Evolutionary conservation across 1,284 basidiomycete species (phyloP), one percentile per base, ranked within the genome.

Genomic region (Tilletia walkeri): DNA sequence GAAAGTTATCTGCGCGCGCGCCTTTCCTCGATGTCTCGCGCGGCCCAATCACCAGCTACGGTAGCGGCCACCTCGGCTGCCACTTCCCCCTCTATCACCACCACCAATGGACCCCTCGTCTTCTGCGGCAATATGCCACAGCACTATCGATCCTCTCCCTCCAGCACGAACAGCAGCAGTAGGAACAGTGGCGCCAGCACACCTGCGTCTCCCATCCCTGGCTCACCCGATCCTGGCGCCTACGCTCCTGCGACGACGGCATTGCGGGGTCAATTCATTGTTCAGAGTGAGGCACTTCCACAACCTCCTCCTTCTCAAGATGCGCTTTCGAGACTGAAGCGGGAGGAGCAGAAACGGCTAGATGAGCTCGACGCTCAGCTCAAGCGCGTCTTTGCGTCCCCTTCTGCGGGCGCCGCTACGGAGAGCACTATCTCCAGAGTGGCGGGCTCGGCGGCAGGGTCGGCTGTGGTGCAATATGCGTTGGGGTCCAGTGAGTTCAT

Each of bases 321-420:
- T 18, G 50, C 16, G 6, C 50, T n/a, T 7, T 6, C 7, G 12
- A 53, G 50, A 18, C 50, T 53, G 50, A 18, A 53, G 50, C 50
- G 41, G 41, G 41, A 45, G 41, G 41, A 53, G 50, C 50, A 53
- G 20, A 18, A 53, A 24, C 50, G 50, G 18, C 50, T 53, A 7
- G 50, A 53, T 24, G 50, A 53, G 50, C 50, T 53, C 50, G 50
- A 53, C 16, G 50, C 50, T 6, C 50, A 53, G 50, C 50, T 53
- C 10, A 53, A 53, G 50, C 50, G 50, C 50, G 50, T 53, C 50
- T 53, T 53, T 53, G 50, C 50, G 18, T 6, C 12, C 18, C 50
- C 16, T 18, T 24, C 50, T 24, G 50, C 50, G 50, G 16, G 18
- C 50, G 20, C 18, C 10, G 20, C 50, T 24, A 24, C 50, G 20